Conservation (phyloP, 345 rosid species). For the Citrus trifoliata region DNA sequence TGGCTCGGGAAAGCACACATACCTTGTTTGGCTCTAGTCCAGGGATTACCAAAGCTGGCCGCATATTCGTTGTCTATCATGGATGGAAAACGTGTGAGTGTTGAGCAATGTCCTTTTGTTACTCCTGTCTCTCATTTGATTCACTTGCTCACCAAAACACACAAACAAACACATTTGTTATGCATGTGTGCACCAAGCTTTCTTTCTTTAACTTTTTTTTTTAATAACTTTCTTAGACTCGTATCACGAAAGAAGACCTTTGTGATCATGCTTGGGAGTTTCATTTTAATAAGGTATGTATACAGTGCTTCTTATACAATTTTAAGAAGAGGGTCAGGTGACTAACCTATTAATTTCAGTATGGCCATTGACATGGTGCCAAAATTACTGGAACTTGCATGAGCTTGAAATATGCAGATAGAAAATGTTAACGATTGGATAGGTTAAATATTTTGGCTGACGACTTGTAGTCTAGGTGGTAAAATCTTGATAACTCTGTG, state of each 20-base stretch:
- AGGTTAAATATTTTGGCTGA: neutral
- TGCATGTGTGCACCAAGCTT: neutral
- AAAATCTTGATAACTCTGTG: neutral
- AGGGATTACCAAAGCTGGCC: conserved; percentile 49
- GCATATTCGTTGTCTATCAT: conserved; percentile 53
- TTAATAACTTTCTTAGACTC: conserved; percentile 32
- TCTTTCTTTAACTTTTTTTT: neutral
- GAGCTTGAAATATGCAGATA: neutral
- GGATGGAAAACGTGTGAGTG: conserved; percentile 55
- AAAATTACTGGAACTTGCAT: neutral
- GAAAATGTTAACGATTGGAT: neutral
- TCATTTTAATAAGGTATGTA: conserved; percentile 48
- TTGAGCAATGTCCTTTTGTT: neutral
- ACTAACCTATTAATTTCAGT: too few relatives aligned
- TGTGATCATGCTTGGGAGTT: conserved; percentile 66
- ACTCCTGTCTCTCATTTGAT: neutral
- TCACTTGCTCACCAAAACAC: neutral
- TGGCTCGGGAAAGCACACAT: conserved; percentile 61
- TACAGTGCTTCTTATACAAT: neutral
- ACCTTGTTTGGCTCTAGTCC: conserved; percentile 45
- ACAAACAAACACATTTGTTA: neutral
- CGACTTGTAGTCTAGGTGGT: neutral
- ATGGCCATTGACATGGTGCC: neutral
- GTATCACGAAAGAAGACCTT: conserved; percentile 54
- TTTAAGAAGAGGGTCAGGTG: neutral